phyloP scores from a whole-genome alignment of 768 basidiomycete genomes.

The Boletus sensibilis region DNA sequence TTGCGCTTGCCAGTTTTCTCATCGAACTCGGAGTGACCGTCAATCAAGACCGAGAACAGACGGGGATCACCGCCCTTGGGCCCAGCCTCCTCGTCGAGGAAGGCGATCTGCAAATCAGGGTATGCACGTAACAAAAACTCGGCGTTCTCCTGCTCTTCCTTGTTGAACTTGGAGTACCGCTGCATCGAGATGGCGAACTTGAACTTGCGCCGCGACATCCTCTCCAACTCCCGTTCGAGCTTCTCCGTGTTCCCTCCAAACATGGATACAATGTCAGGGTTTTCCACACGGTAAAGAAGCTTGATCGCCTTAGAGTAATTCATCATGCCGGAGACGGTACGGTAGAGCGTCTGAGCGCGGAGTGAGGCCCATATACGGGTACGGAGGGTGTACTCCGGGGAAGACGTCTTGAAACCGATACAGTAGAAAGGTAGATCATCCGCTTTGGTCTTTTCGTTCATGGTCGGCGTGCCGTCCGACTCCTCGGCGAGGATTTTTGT shows the following conservation, averaged over 20 bases:
- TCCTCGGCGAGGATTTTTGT: constrained; percentile 99
- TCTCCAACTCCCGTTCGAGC: constrained; percentile 92
- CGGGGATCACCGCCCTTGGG: constrained; percentile 84
- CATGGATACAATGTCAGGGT: constrained; percentile 93
- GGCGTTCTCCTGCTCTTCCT: constrained; percentile 97
- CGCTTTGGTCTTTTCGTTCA: constrained; percentile 79
- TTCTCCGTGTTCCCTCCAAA: constrained; percentile 97
- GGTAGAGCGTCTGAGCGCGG: constrained; percentile 96
- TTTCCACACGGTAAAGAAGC: constrained; percentile 96
- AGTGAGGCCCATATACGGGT: constrained; percentile 99
- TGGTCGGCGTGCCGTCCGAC: constrained; percentile 51
- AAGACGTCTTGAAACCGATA: constrained; percentile 98
- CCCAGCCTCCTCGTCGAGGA: constrained; percentile 94
- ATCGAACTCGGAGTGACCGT: constrained; percentile 95
- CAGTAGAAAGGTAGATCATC: constrained; percentile 99
- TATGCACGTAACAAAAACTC: constrained; percentile 97
- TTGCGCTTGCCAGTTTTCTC: constrained; percentile 84
- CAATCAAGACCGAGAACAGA: constrained; percentile 91
- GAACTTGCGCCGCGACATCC: constrained; percentile 97
- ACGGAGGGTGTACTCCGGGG: constrained; percentile 97
- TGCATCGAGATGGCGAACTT: constrained; percentile 99
- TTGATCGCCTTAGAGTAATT: constrained; percentile 99
- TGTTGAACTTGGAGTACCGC: constrained; percentile 98
- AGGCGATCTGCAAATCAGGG: constrained; percentile 97
- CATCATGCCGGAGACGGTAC: constrained; percentile 99